Evolutionary conservation across 2,329 filamentous ascomycete species (phyloP).

Genomic region (Knufia fluminis): DNA sequence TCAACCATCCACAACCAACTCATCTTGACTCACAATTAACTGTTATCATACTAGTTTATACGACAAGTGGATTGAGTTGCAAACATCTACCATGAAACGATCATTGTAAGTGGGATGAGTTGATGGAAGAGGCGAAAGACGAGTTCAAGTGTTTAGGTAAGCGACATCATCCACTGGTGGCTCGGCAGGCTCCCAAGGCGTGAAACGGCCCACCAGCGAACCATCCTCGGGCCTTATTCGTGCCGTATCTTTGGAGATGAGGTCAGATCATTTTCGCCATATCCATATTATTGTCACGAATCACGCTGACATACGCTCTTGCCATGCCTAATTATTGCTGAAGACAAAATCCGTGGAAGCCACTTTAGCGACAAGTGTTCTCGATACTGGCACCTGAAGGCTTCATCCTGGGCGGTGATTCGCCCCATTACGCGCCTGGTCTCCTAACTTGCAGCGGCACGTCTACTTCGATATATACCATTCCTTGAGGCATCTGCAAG

Average conservation of each 20-base stretch:
- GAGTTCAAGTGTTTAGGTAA: background rate
- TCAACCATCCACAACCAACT: slow-evolving; percentile 20
- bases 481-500: background rate
- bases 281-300: too few species aligned
- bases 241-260: background rate
- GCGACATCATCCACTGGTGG: background rate
- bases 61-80: too few species aligned
- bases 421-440: background rate
- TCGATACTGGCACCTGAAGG: background rate
- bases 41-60: background rate
- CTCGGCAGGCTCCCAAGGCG: too few species aligned
- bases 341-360: background rate
- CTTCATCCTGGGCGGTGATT: background rate
- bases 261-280: too few species aligned
- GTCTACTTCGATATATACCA: background rate
- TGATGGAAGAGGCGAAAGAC: background rate
- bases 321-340: background rate
- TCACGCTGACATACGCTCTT: too few species aligned
- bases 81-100: too few species aligned
- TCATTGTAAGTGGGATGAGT: background rate
- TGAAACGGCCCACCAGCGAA: background rate
- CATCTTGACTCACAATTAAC: slow-evolving; percentile 8
- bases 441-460: background rate
- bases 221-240: background rate
- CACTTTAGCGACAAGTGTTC: background rate